phyloP scores from a whole-genome alignment of 2,329 filamentous ascomycete species.

The Aureobasidium sp. region DNA sequence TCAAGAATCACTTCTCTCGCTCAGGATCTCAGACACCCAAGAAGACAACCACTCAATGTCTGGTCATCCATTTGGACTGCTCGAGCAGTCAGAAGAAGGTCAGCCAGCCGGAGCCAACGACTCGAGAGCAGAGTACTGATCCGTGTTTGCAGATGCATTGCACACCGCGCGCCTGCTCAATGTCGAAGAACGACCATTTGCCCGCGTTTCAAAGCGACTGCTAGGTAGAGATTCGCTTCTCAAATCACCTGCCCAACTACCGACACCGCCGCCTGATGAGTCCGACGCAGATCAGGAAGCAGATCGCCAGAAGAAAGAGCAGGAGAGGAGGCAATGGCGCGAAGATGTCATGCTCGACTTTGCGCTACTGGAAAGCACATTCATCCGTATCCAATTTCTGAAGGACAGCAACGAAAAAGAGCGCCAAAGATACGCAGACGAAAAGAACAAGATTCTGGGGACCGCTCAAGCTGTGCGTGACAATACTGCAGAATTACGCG shows the following conservation, averaged over 20 bases:
- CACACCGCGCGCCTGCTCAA: conserved; percentile 81
- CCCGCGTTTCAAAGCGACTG: conserved; percentile 76
- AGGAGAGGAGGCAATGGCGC: conserved; percentile 59
- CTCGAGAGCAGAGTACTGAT: neutral
- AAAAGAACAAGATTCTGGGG: conserved; percentile 69
- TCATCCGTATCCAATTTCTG: conserved; percentile 81
- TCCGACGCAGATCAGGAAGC: conserved; percentile 37
- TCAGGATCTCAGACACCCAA: neutral
- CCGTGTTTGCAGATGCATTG: conserved; percentile 54
- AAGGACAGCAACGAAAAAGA: conserved; percentile 74
- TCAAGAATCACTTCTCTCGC: neutral
- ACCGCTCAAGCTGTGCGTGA: conserved; percentile 71
- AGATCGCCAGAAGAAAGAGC: conserved; percentile 42
- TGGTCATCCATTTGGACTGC: conserved; percentile 39
- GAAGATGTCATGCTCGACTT: conserved; percentile 85
- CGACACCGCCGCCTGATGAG: conserved; percentile 60
- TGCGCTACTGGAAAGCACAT: conserved; percentile 75
- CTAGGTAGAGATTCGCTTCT: conserved; percentile 60
- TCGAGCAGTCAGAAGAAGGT: conserved; percentile 65
- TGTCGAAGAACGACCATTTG: conserved; percentile 88
- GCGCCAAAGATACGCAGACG: conserved; percentile 70
- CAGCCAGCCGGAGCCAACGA: conserved; percentile 14
- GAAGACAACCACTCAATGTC: neutral
- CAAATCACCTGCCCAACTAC: conserved; percentile 46
- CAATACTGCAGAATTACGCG: conserved; percentile 62